Percentiles rank a stretch among this genome's conserved stretches.
Evolutionary conservation across 495 filamentous ascomycete genomes (phyloP).

Genomic region (Neurospora sp.): DNA sequence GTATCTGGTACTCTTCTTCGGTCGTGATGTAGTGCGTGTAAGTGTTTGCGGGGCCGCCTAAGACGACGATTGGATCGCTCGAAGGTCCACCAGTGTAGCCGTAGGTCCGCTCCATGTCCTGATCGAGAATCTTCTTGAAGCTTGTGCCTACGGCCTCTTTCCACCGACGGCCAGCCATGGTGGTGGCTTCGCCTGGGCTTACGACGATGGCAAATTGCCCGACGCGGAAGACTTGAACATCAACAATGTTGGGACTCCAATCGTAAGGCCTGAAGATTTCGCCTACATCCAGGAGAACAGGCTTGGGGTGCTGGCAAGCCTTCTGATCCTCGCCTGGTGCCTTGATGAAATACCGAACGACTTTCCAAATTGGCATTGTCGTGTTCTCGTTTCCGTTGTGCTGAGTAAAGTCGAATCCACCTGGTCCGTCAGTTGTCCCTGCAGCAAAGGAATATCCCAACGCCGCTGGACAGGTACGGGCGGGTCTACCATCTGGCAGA

Average conservation of each 20-base stretch:
- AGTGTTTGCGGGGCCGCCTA: slow-evolving; percentile 90
- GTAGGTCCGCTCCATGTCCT: not conserved
- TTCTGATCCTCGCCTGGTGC: slow-evolving; percentile 60
- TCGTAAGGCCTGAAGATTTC: slow-evolving; percentile 68
- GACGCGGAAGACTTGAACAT: slow-evolving; percentile 80
- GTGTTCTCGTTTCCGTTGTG: slow-evolving; percentile 62
- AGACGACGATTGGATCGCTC: slow-evolving; percentile 55
- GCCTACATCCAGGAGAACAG: slow-evolving; percentile 84
- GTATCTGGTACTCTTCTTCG: slow-evolving; percentile 79
- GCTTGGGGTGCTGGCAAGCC: slow-evolving; percentile 74
- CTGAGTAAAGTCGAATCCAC: slow-evolving; percentile 90
- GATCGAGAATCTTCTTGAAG: not conserved
- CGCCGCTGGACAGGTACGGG: slow-evolving; percentile 79
- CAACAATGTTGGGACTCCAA: slow-evolving; percentile 90
- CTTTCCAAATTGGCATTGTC: slow-evolving; percentile 73
- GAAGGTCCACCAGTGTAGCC: not conserved
- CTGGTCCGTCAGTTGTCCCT: slow-evolving; percentile 89
- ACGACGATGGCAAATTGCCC: slow-evolving; percentile 85
- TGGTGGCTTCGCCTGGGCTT: slow-evolving; percentile 83
- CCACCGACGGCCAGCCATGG: slow-evolving; percentile 93
- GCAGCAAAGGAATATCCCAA: slow-evolving; percentile 91
- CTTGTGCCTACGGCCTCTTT: slow-evolving; percentile 54
- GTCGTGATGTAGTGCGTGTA: slow-evolving; percentile 97
- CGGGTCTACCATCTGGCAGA: slow-evolving; percentile 62
- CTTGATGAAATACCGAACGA: slow-evolving; percentile 65